Evolutionary conservation across 2,329 filamentous ascomycete genomes (phyloP).

Genomic region (Neofusicoccum cordaticola): DNA sequence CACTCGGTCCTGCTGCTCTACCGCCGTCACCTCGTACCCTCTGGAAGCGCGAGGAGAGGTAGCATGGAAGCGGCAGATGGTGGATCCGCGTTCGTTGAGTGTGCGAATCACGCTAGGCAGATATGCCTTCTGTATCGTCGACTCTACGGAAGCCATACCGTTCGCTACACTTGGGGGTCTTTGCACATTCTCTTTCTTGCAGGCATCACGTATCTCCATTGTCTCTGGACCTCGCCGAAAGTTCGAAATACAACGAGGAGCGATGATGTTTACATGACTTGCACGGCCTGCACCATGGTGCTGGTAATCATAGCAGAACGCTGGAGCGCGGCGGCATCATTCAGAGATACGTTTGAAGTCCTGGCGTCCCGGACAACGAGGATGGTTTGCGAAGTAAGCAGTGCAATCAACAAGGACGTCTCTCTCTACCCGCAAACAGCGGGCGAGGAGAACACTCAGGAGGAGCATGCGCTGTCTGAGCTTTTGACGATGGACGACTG

Average conservation of each 20-base stretch:
- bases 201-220: constrained; percentile 37
- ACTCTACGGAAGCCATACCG: constrained; percentile 30
- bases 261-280: constrained; percentile 30
- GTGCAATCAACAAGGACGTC: too few relatives aligned
- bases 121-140: constrained; percentile 37
- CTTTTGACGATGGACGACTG: too few relatives aligned
- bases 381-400: constrained; percentile 18
- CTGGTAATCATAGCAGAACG: constrained; percentile 37
- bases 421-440: too few relatives aligned
- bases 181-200: constrained; percentile 38
- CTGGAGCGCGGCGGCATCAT: constrained; percentile 32
- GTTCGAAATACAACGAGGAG: constrained; percentile 19
- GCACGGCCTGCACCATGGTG: constrained; percentile 36
- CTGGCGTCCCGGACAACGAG: constrained; percentile 20
- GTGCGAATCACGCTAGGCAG: constrained; percentile 20
- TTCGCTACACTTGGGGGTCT: constrained; percentile 32
- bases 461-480: too few relatives aligned
- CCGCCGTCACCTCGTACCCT: constrained; percentile 22
- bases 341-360: constrained; percentile 30
- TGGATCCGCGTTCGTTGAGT: constrained; percentile 18
- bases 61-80: too few relatives aligned
- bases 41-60: neutral
- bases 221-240: constrained; percentile 26
- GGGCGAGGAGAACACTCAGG: too few relatives aligned
- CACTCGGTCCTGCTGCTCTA: constrained; percentile 42